Base-by-base conservation (phyloP, 768 basidiomycete species). In the Lactarius trivialis region DNA sequence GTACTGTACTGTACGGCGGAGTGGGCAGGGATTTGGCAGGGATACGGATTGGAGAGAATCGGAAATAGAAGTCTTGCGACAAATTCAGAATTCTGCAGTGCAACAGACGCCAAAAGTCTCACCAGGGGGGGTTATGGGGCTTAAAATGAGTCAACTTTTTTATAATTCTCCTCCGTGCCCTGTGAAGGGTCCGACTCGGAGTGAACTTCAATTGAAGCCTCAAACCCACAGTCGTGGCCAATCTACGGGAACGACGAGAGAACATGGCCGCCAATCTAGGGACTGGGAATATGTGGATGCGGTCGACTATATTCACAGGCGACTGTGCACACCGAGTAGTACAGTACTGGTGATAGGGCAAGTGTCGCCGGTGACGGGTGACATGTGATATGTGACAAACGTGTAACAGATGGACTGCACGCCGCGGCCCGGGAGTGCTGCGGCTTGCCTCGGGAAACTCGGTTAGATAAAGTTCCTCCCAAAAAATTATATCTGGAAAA, bases 31-130 rank as follows among this genome's bases (percentile, higher is more conserved):
- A 3, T 49, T n/a, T n/a, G 1, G n/a, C 1, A 7, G 11, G 17
- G 30, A 3, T 49, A n/a, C n/a, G n/a, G 55, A 58, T 56, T 57
- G 30, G 52, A 54, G 56, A 51, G n/a, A n/a, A n/a, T n/a, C n/a
- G n/a, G n/a, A n/a, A n/a, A n/a, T n/a, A 21, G 54, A 37, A 4
- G n/a, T 26, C 45, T 30, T 33, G 19, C 28, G n/a, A 12, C 28
- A 28, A 33, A 21, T 30, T 52, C 24, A 9, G 17, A 37, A 58
- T 48, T 43, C 41, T 26, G 51, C 17, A 17, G 19, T 51, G 30
- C 30, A 30, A 15, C 39, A n/a, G 28, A 55, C 15, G 7, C 7
- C n/a, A 41, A 15, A n/a, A 6, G 34, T 12, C 2, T 14, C 21
- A 9, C 54, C 19, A 50, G 8, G n/a, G 37, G 24, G 7, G 34